Evolutionary conservation across 2,329 filamentous ascomycete species (phyloP).

Genomic region (Fusarium tricinctum): DNA sequence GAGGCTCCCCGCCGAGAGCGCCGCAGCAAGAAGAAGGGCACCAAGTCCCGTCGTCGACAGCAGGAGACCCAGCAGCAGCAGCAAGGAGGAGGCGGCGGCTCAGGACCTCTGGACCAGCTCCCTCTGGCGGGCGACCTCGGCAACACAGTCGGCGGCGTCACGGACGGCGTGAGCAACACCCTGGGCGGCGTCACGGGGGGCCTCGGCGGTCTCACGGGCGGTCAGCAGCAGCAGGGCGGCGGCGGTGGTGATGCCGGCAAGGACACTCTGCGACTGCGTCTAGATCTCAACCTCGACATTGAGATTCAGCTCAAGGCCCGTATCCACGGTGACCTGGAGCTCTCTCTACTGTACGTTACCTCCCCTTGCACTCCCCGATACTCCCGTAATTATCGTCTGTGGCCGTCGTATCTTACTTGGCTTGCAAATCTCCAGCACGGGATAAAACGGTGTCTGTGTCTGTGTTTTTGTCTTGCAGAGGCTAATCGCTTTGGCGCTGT

Average conservation of each 20-base stretch:
- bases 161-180: slow-evolving; percentile 59
- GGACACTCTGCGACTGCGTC: slow-evolving; percentile 75
- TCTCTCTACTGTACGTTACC: slow-evolving; percentile 74
- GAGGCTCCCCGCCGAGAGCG: slow-evolving; percentile 46
- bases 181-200: slow-evolving; percentile 58
- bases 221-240: slow-evolving; percentile 52
- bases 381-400: slow-evolving; percentile 3
- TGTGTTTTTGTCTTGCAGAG: slow-evolving; percentile 39
- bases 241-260: slow-evolving; percentile 61
- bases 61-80: slow-evolving; percentile 42
- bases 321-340: slow-evolving; percentile 86
- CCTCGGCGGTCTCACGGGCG: slow-evolving; percentile 56
- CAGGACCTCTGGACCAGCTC: slow-evolving; percentile 56
- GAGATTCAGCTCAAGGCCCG: slow-evolving; percentile 89
- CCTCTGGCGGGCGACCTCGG: slow-evolving; percentile 54
- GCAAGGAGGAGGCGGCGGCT: slow-evolving; percentile 12
- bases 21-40: slow-evolving; percentile 52
- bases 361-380: not conserved
- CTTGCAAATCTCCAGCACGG: slow-evolving; percentile 48
- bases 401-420: slow-evolving; percentile 48
- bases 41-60: slow-evolving; percentile 48
- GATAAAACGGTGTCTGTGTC: slow-evolving; percentile 29
- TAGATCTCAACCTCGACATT: slow-evolving; percentile 86
- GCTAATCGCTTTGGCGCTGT: slow-evolving; percentile 43
- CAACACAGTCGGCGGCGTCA: slow-evolving; percentile 57